A percentile compares a stretch with the other conserved stretches of the same genome.
Evolutionary conservation across 2,329 filamentous ascomycete genomes (phyloP).

Genomic region (Tothia fuscella): DNA sequence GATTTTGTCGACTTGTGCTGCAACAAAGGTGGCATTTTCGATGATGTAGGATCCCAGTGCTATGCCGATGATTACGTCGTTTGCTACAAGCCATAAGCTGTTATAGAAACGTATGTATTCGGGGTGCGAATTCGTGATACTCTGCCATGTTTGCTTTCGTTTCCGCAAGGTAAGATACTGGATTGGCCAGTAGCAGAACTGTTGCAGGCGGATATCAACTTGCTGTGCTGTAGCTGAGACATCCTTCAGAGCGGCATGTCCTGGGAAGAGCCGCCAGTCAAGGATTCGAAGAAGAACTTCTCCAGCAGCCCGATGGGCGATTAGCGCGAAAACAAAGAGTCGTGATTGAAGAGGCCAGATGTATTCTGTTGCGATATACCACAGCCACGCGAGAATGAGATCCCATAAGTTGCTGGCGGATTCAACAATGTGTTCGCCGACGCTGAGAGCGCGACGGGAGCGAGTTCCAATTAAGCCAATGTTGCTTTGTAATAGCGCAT

Average conservation of each 20-base stretch:
- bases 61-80: slow-evolving; percentile 97
- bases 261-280: slow-evolving; percentile 71
- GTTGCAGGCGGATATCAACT: slow-evolving; percentile 89
- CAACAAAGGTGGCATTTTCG: slow-evolving; percentile 80
- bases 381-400: slow-evolving; percentile 55
- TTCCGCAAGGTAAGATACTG: slow-evolving; percentile 88
- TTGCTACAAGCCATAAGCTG: slow-evolving; percentile 93
- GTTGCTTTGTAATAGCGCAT: slow-evolving; percentile 77
- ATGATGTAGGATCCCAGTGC: slow-evolving; percentile 94
- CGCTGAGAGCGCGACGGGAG: slow-evolving; percentile 73
- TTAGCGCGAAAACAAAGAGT: slow-evolving; percentile 63
- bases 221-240: slow-evolving; percentile 95
- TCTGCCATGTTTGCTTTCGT: slow-evolving; percentile 86
- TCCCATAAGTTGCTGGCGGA: slow-evolving; percentile 81
- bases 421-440: slow-evolving; percentile 87
- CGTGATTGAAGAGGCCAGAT: slow-evolving; percentile 62
- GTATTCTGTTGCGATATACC: slow-evolving; percentile 61
- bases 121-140: slow-evolving; percentile 85
- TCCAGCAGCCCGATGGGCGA: slow-evolving; percentile 68
- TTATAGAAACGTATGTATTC: slow-evolving; percentile 99
- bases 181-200: slow-evolving; percentile 98
- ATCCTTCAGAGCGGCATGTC: slow-evolving; percentile 80
- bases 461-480: slow-evolving; percentile 72
- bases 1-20: slow-evolving; percentile 62
- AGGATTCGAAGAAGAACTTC: slow-evolving; percentile 68